phyloP scores from a whole-genome alignment of 441 rosid species.

The Eutrema salsugineum region DNA sequence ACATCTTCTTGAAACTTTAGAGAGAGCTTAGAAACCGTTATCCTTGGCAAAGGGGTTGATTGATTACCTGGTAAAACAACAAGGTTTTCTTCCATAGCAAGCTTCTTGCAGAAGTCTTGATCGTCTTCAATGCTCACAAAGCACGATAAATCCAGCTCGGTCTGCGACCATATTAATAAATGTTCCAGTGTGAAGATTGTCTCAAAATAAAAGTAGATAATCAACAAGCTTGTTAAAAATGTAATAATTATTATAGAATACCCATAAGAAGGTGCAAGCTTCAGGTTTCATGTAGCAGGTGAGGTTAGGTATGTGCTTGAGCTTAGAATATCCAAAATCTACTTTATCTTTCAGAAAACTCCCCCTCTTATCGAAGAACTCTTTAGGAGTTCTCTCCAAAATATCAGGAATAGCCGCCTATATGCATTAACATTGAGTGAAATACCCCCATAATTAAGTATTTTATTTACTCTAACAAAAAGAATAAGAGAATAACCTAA shows the following conservation, averaged over 20 bases:
- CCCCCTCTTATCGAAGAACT: not conserved
- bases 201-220: constrained; percentile 32
- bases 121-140: constrained; percentile 38
- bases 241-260: not conserved
- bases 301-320: constrained; percentile 16
- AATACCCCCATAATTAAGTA: not conserved
- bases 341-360: constrained; percentile 15
- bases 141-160: constrained; percentile 28
- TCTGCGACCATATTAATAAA: constrained; percentile 22
- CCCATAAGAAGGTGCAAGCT: constrained; percentile 32
- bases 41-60: not conserved
- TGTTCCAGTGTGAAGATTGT: not conserved
- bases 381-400: constrained; percentile 24
- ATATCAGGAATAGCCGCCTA: constrained; percentile 53
- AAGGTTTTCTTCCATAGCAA: constrained; percentile 40
- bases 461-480: not conserved
- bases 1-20: not conserved
- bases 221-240: not conserved
- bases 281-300: constrained; percentile 26
- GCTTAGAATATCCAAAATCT: constrained; percentile 11
- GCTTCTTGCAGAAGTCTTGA: constrained; percentile 35
- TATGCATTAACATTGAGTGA: not conserved
- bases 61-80: constrained; percentile 38
- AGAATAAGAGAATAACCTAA: not conserved
- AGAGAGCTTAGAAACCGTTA: not conserved